Base-by-base conservation (phyloP, 129 eudicot species). In the Flaveria bidentis region DNA sequence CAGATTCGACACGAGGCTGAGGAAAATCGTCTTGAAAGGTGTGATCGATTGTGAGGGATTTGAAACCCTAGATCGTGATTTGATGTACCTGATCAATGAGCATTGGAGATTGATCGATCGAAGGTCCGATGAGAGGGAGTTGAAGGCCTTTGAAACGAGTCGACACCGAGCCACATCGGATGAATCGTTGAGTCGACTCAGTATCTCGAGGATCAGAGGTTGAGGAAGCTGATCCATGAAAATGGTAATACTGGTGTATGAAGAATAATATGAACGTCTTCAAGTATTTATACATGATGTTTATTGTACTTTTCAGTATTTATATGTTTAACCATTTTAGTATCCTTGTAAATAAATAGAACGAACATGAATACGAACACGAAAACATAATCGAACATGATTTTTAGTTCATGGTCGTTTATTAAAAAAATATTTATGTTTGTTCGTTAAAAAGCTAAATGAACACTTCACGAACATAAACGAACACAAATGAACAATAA, bases 121-220 rank as follows among this genome's bases (percentile, higher is more conserved):
- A 47, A 69, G 74, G 41, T 46, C 42, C 13, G 60, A 26, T 4
- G 41, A 69, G 18, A 69, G 33, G 2, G 74, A 6, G 25, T 69
- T 69, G 61, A 69, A 69, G 2, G 44, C 1, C 42, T 47, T 47
- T 22, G 74, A 47, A 23, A 42, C 60, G 60, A 69, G 13, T 46
- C 61, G 57, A 60, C 74, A 46, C 3, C 74, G 74, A 69, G 61
- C 74, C 26, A 69, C 74, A n/a, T 22, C 42, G 55, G 55, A 42
- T 44, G 69, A 63, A 44, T 63, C 69, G 69, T 30, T 63, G 69
- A 63, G 69, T 63, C 69, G 69, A 63, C 69, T 63, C 69, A 63
- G 69, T 28, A 63, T 63, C 20, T 63, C 69, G 69, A 63, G 69
- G 13, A 63, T 5, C 2, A 63, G 46, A 6, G 69, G 3, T 30